Base-by-base conservation (phyloP, 2,329 filamentous ascomycete species). In the Delphinella strobiligena region DNA sequence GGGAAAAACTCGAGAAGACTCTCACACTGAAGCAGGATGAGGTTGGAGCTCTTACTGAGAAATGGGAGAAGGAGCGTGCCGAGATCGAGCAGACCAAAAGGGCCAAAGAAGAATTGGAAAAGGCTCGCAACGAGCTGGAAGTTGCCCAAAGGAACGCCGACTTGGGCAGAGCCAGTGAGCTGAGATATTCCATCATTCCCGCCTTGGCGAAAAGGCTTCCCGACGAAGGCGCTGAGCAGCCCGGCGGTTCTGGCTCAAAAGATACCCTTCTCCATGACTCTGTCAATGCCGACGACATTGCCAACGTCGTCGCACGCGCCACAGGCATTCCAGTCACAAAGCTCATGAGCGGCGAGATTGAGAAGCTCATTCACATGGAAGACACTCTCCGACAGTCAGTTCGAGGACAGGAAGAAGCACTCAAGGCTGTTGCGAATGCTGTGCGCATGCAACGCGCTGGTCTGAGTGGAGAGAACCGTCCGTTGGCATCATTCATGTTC, bases 281-380 rank as follows among this genome's bases (percentile, higher is more conserved):
- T 1, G 91, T 98, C n/a, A 93, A 83, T 0, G 74, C 87, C 1
- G 89, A 96, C 52, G 91, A 98, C 51, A 96, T 98, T 52, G 88
- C 86, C 40, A 77, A 75, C 31, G 89, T 98, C 1, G 91, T 96
- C 3, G 91, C 87, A 2, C 75, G 86, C 39, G 81, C 86, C 19
- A 96, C 91, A 0, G 89, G 91, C 19, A 96, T 95, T 44, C 91
- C 91, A 0, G 82, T 94, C 17, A 80, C 80, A 19, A 96, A 94
- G 60, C 71, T 98, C 36, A 95, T 93, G 53, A 81, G 85, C 7
- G 89, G 89, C 16, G 89, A 96, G 51, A 82, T 93, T 31, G 88
- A 96, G 59, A 94, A 94, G 62, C 69, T 98, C 19, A 82, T 98
- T 11, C 80, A 86, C 52, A 96, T 96, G 88, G 91, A 98, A 60